Evolutionary conservation across 1,139 yeast species (phyloP).

Genomic region (Debaryomyces psychrophilus): DNA sequence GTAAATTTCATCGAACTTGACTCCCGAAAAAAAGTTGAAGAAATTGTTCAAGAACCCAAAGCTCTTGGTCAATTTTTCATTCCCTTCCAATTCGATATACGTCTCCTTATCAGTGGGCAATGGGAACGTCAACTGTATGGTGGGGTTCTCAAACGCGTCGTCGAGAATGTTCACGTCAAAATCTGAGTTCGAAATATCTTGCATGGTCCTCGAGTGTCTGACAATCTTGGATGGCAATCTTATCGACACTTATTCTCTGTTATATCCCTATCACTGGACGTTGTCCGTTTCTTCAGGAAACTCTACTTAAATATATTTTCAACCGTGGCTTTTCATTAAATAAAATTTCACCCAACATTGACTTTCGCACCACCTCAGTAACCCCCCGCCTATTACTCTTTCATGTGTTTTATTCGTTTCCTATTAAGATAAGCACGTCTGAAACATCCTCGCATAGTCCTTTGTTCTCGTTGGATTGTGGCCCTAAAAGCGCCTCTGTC

Average conservation of each 20-base stretch:
- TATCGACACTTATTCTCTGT: not conserved
- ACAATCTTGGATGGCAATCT: not conserved
- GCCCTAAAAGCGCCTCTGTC: not conserved
- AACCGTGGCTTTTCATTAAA: not conserved
- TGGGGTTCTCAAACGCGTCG: constrained; percentile 33
- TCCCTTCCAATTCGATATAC: constrained; percentile 33
- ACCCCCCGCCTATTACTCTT: constrained; percentile 2
- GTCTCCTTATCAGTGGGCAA: constrained; percentile 42
- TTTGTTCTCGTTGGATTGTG: not conserved
- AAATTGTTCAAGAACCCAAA: constrained; percentile 39
- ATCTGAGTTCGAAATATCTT: constrained; percentile 9
- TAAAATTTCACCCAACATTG: constrained; percentile 1
- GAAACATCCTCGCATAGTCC: not conserved
- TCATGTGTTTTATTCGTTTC: not conserved
- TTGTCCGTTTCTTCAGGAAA: not conserved
- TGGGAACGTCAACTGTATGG: constrained; percentile 41
- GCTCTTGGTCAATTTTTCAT: constrained; percentile 28
- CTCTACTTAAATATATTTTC: not conserved
- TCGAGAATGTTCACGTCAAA: constrained; percentile 46
- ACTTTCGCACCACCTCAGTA: not conserved
- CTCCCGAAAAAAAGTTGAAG: constrained; percentile 33
- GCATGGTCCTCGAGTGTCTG: not conserved
- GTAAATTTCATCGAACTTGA: constrained; percentile 37
- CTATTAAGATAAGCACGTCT: not conserved
- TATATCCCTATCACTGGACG: not conserved